These are phyloP conservation scores for Hirsutella rhossiliensis DNA, from an alignment of 2,329 filamentous ascomycete species.

Conservation along the genomic window DNA sequence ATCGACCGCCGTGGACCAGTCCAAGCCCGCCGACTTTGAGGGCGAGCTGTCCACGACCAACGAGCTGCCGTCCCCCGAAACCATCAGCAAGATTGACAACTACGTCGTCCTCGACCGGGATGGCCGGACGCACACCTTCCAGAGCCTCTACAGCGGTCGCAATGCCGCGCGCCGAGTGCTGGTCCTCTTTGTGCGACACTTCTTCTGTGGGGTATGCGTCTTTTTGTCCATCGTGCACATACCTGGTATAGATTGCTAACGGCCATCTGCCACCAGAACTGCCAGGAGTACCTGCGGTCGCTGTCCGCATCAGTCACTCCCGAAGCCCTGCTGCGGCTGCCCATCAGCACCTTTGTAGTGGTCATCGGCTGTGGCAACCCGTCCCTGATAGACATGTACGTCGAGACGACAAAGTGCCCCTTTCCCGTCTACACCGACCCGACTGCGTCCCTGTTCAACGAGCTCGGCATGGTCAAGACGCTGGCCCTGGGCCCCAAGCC, in stretches of 20 bases:
- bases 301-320: slow-evolving; percentile 47
- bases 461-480: slow-evolving; percentile 57
- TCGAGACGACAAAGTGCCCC: slow-evolving; percentile 46
- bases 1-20: background rate
- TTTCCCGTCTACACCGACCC: slow-evolving; percentile 75
- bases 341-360: slow-evolving; percentile 48
- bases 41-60: slow-evolving; percentile 44
- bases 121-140: slow-evolving; percentile 48
- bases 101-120: slow-evolving; percentile 49
- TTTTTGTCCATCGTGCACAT: background rate
- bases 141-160: slow-evolving; percentile 46
- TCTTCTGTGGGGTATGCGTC: slow-evolving; percentile 62
- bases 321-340: slow-evolving; percentile 34
- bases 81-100: slow-evolving; percentile 38
- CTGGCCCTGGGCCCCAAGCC: slow-evolving; percentile 47
- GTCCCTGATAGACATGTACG: slow-evolving; percentile 55
- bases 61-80: slow-evolving; percentile 36
- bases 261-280: slow-evolving; percentile 51
- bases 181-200: slow-evolving; percentile 65
- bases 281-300: slow-evolving; percentile 60
- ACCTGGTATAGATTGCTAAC: background rate
- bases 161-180: slow-evolving; percentile 46
- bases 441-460: slow-evolving; percentile 49
- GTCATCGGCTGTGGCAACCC: slow-evolving; percentile 64
- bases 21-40: slow-evolving; percentile 34